These are phyloP conservation scores for Mycena epipterygia DNA, from an alignment of 768 basidiomycete genomes.

Conservation along the genomic window DNA sequence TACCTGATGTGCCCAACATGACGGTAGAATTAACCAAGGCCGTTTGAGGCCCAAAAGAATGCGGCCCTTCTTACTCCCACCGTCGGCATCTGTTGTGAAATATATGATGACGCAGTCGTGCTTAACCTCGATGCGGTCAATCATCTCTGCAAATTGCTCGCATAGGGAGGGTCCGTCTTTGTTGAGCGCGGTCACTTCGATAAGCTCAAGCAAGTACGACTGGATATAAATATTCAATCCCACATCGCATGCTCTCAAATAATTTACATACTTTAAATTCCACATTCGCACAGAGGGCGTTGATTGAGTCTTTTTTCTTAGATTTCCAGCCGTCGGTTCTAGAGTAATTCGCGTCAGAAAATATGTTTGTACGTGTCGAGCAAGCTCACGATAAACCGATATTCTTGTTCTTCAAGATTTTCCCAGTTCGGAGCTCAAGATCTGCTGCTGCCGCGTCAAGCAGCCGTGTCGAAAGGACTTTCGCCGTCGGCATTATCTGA, in stretches of 20 bases:
- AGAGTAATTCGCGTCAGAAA: background rate
- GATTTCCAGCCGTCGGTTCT: constrained; percentile 14
- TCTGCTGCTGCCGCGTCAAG: constrained; percentile 1
- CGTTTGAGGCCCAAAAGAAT: constrained; percentile 1
- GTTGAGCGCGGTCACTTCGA: constrained; percentile 1
- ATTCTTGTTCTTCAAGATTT: background rate
- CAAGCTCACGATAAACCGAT: background rate
- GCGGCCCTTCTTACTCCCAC: constrained; percentile 23
- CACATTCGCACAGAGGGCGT: constrained; percentile 10
- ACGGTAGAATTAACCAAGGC: constrained; percentile 14
- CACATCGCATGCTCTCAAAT: no score
- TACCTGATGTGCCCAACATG: constrained; percentile 29
- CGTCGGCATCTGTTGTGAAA: constrained; percentile 13
- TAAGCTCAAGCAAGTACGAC: constrained; percentile 11
- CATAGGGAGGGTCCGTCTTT: constrained; percentile 1
- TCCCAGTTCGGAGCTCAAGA: constrained; percentile 13
- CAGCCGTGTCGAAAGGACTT: constrained; percentile 10
- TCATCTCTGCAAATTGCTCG: constrained; percentile 4
- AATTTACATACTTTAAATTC: constrained; percentile 11
- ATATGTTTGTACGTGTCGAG: background rate
- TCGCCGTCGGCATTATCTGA: background rate
- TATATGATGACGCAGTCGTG: constrained; percentile 4
- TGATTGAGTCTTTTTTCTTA: background rate
- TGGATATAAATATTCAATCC: background rate
- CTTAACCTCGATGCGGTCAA: constrained; percentile 13